Percentiles rank a stretch among this genome's conserved stretches.
These are phyloP conservation scores for Suhomyces sp. DNA, from an alignment of 805 yeast species.

Conservation along the genomic window DNA sequence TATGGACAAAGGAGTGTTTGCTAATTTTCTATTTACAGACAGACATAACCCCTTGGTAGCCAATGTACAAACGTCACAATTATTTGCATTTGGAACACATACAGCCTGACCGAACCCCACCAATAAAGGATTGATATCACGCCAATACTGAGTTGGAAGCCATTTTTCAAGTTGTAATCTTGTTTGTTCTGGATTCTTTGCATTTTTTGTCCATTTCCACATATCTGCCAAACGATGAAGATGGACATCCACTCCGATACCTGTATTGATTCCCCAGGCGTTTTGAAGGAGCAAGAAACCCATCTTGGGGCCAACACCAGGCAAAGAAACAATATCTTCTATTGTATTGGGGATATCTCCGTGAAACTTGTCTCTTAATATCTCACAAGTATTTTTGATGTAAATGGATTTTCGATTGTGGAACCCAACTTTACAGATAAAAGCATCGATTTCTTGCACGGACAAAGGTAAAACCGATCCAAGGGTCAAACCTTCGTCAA, in stretches of 20 bases:
- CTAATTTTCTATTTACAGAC: conserved; percentile 49
- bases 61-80: conserved; percentile 71
- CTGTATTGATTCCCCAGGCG: conserved; percentile 75
- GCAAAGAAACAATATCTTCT: conserved; percentile 63
- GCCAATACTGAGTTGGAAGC: conserved; percentile 76
- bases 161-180: conserved; percentile 66
- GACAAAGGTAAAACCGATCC: conserved; percentile 51
- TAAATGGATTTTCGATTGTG: conserved; percentile 76
- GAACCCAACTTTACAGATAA: conserved; percentile 83
- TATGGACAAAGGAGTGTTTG: conserved; percentile 26
- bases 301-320: conserved; percentile 98
- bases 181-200: conserved; percentile 73
- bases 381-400: conserved; percentile 59
- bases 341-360: conserved; percentile 75
- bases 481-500: conserved; percentile 52
- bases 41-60: conserved; percentile 56
- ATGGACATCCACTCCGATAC: conserved; percentile 96
- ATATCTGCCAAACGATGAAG: conserved; percentile 74
- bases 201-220: conserved; percentile 72
- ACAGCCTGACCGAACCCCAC: conserved; percentile 95
- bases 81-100: conserved; percentile 67
- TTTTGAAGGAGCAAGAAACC: conserved; percentile 76
- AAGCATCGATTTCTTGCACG: conserved; percentile 57
- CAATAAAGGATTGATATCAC: conserved; percentile 76
- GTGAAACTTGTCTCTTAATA: conserved; percentile 48